Evolutionary conservation across 495 filamentous ascomycete genomes (phyloP), one percentile per base, ranked within the genome.

Genomic region (Xylaria bambusicola): DNA sequence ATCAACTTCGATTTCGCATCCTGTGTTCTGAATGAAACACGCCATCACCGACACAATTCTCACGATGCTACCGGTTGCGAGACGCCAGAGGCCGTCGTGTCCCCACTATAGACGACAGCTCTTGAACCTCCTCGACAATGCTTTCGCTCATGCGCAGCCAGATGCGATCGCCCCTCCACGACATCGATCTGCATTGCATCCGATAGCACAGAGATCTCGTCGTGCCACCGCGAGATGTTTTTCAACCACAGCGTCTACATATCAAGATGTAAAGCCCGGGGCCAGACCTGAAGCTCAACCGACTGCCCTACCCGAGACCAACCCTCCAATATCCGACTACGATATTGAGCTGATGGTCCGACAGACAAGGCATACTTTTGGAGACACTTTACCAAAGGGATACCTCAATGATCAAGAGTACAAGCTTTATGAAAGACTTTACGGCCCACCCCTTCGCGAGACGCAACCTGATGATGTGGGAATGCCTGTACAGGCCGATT

Each of bases 341-440:
- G 74, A 82, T 46, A 71, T 84, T 58, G 89, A 92, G 65, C 75
- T 74, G 1, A 78, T 88, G 49, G 90, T 91, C 49, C 84, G 86
- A 23, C 72, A 82, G 46, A 86, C 92, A 20, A 81, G 88, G 63
- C 84, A 88, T 62, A 77, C 81, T 10, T 96, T 90, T 71, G 90
- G 93, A 41, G 84, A 94, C 62, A 84, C 78, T 1, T 73, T 97
- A 9, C 94, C 94, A 0, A 80, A 86, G n/a, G 86, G 82, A 15
- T 82, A 88, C 56, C 70, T 98, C 44, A 81, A 82, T 15, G 77
- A 80, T 4, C 79, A 86, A 27, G 93, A 96, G 68, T 86, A 88
- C 45, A 73, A 74, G 40, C 66, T 96, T 1, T 98, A 96, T 67
- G 85, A 87, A 56, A 81, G 91, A 57, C 74, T 96, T 9, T 98